These are phyloP conservation scores for Boletus insuetus DNA, from an alignment of 768 basidiomycete species.

Conservation along the genomic window DNA sequence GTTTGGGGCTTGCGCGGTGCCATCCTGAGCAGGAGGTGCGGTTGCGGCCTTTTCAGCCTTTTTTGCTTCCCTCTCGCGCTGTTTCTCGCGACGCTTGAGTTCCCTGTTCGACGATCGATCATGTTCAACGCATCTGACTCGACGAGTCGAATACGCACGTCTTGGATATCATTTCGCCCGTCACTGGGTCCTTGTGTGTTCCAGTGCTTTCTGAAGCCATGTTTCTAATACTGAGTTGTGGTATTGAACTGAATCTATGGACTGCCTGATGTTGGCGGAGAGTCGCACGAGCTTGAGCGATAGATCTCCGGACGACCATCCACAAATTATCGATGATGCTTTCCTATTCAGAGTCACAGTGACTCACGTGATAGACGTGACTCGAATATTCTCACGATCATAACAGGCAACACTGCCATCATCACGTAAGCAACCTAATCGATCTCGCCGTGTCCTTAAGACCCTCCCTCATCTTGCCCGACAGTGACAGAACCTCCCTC, in stretches of 20 bases:
- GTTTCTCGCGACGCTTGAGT: constrained; percentile 90
- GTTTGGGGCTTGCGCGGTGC: constrained; percentile 41
- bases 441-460: constrained; percentile 17
- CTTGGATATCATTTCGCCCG: constrained; percentile 98
- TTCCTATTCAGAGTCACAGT: constrained; percentile 26
- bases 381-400: constrained; percentile 12
- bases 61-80: constrained; percentile 66
- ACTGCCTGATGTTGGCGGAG: constrained; percentile 6
- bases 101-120: constrained; percentile 54
- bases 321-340: constrained; percentile 19
- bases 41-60: constrained; percentile 74
- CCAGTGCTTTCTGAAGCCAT: constrained; percentile 40
- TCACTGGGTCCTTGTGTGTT: constrained; percentile 74
- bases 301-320: constrained; percentile 29
- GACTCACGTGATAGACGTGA: neutral
- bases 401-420: constrained; percentile 13
- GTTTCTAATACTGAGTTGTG: constrained; percentile 11
- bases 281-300: constrained; percentile 7
- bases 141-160: constrained; percentile 50
- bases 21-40: constrained; percentile 36
- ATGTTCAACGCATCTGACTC: constrained; percentile 20
- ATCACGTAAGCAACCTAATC: constrained; percentile 30
- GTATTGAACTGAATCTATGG: constrained; percentile 5
- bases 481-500: constrained; percentile 14
- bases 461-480: constrained; percentile 17